phyloP scores from a whole-genome alignment of 1,284 basidiomycete species.

The Pyrrhoderma noxium region DNA sequence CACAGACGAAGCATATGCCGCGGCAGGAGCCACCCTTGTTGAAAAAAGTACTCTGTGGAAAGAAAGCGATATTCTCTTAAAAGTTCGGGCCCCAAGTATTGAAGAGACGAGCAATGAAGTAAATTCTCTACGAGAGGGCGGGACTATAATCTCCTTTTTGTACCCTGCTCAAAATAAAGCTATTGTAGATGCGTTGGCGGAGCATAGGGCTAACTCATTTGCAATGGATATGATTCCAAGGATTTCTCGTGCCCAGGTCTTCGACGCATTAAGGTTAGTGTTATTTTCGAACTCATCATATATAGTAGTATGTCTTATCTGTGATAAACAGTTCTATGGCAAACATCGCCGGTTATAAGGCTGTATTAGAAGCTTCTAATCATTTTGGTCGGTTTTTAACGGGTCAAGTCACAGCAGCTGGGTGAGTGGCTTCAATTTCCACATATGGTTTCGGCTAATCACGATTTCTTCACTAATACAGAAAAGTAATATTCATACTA shows the following conservation, averaged over 20 bases:
- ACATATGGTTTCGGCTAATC: neutral
- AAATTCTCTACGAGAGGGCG: constrained; percentile 54
- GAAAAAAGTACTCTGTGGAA: constrained; percentile 56
- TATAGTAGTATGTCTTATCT: neutral
- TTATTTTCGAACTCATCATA: too few species aligned
- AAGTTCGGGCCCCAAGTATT: constrained; percentile 67
- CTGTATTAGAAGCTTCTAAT: constrained; percentile 80
- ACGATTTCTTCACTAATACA: constrained; percentile 11
- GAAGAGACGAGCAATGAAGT: constrained; percentile 34
- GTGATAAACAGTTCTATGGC: constrained; percentile 66
- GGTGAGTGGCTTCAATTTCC: constrained; percentile 37
- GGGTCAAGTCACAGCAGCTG: constrained; percentile 83
- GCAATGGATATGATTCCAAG: constrained; percentile 85
- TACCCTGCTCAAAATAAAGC: constrained; percentile 75
- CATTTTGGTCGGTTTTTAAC: constrained; percentile 82
- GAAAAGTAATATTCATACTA: constrained; percentile 19
- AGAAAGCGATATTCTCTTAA: constrained; percentile 68
- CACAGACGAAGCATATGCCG: constrained; percentile 66
- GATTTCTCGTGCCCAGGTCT: constrained; percentile 80
- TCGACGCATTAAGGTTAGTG: constrained; percentile 70
- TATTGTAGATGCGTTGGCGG: constrained; percentile 58
- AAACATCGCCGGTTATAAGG: constrained; percentile 83
- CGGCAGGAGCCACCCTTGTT: constrained; percentile 71
- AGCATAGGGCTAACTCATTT: constrained; percentile 59
- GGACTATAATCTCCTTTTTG: constrained; percentile 77